Evolutionary conservation across 1,284 basidiomycete species (phyloP), one percentile per base, ranked within the genome.

Genomic region (Chondrostereum purpureum): DNA sequence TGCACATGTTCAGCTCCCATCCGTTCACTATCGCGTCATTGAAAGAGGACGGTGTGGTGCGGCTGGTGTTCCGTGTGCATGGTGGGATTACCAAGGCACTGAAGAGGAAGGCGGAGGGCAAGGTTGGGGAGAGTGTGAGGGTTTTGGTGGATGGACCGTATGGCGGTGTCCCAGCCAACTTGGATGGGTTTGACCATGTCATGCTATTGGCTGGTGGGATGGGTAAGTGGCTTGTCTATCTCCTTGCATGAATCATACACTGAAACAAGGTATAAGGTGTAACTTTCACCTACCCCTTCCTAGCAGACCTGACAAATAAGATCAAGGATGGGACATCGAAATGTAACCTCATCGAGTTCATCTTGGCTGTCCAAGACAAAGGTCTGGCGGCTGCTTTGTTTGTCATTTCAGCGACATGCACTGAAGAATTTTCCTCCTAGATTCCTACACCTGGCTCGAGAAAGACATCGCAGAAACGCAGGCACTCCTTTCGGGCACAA

Each of bases 111-210:
- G 59, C 57, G 1, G 23, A 22, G 11, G 51, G 45, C n/a, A 50
- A 47, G 42, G 23, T 39, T 33, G 34, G 38, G 10, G 48, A 45
- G 43, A 19, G 47, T 23, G 49, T 60, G 39, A 53, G 56, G 3
- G 62, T 68, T 2, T 48, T 66, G n/a, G 46, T 70, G 14, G 69
- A 71, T 44, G 68, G 68, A 0, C 68, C 69, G 11, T 70, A 70
- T 46, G 66, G 66, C 16, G 66, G 65, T 2, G 42, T 65, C 12
- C 54, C 59, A 39, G 57, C 55, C 2, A 52, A 57, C n/a, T 41
- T 68, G 27, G 44, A 53, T 21, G 48, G 50, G 0, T 66, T 63
- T 36, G 62, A 69, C 36, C 46, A 55, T 2, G 61, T 68, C 8
- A 46, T 65, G 11, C 53, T 72, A 2, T 50, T 70, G 10, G 68